These are phyloP conservation scores for Schwanniomyces polymorphus DNA, from an alignment of 805 yeast genomes.

Conservation along the genomic window DNA sequence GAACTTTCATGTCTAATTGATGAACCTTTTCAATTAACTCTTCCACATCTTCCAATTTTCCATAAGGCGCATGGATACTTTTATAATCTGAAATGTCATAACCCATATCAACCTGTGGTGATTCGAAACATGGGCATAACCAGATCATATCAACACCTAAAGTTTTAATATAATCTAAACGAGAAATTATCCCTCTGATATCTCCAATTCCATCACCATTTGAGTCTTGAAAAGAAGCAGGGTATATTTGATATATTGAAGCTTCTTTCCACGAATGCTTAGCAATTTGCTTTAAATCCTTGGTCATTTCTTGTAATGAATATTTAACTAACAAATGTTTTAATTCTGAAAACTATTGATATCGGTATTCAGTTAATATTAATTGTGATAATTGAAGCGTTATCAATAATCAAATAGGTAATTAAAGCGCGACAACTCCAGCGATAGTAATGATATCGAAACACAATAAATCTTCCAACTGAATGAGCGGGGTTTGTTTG, in stretches of 20 bases:
- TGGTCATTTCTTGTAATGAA: too few relatives aligned
- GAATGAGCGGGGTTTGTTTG: too few relatives aligned
- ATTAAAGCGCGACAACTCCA: too few relatives aligned
- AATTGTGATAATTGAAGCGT: too few relatives aligned
- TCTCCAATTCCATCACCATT: constrained; percentile 63
- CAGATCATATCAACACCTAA: constrained; percentile 54
- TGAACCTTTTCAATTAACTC: constrained; percentile 47
- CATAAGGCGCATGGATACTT: constrained; percentile 51
- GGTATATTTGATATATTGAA: constrained; percentile 58
- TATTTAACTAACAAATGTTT: too few relatives aligned
- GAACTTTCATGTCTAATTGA: constrained; percentile 49
- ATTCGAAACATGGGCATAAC: constrained; percentile 58
- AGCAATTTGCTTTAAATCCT: too few relatives aligned
- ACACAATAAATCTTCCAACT: too few relatives aligned
- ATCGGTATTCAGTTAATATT: too few relatives aligned
- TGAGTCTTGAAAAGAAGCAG: constrained; percentile 59
- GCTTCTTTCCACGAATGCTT: constrained; percentile 62
- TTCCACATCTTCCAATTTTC: constrained; percentile 54
- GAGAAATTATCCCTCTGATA: constrained; percentile 51
- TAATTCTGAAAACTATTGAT: too few relatives aligned
- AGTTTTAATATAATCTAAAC: constrained; percentile 49
- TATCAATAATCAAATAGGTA: too few relatives aligned
- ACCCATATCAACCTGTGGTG: too few relatives aligned
- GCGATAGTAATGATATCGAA: too few relatives aligned
- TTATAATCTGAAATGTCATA: constrained; percentile 59